Evolutionary conservation across 148 eudicot genomes (phyloP).

Genomic region (Selenicereus undatus): DNA sequence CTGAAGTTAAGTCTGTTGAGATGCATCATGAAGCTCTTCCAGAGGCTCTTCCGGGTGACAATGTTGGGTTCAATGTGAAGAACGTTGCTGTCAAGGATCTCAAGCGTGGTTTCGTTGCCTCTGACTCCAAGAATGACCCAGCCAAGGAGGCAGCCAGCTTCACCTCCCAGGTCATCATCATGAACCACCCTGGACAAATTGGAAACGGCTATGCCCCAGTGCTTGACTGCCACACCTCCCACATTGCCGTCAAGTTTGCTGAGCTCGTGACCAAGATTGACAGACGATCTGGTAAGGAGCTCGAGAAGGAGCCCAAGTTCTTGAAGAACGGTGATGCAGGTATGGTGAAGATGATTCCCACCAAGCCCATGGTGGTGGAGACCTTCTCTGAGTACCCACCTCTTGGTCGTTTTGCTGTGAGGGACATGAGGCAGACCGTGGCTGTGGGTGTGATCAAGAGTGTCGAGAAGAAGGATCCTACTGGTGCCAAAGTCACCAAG

Average conservation of each 20-base stretch:
- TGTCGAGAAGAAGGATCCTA: conserved; percentile 40
- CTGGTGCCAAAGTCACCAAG: conserved; percentile 43
- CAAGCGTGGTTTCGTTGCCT: conserved; percentile 44
- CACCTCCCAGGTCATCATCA: conserved; percentile 40
- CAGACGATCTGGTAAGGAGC: conserved; percentile 43
- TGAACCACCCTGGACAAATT: conserved; percentile 47
- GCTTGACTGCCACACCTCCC: conserved; percentile 42
- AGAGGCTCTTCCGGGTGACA: conserved; percentile 40
- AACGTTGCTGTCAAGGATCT: conserved; percentile 42
- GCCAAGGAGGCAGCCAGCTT: conserved; percentile 40
- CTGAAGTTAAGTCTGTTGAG: conserved; percentile 41
- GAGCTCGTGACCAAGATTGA: conserved; percentile 41
- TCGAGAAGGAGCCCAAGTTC: conserved; percentile 45
- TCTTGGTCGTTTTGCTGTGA: conserved; percentile 39
- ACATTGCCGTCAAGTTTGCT: conserved; percentile 40
- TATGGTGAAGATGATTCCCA: conserved; percentile 39
- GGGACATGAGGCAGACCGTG: conserved; percentile 44
- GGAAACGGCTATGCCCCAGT: conserved; percentile 40
- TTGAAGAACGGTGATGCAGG: conserved; percentile 43
- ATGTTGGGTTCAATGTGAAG: conserved; percentile 40
- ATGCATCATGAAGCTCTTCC: conserved; percentile 37
- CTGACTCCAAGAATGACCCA: conserved; percentile 40
- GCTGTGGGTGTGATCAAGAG: conserved; percentile 44
- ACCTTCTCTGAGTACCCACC: conserved; percentile 38
- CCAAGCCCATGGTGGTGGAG: conserved; percentile 48